Conservation (phyloP, 2,329 filamentous ascomycete genomes). For the Hypoxylon sp. region DNA sequence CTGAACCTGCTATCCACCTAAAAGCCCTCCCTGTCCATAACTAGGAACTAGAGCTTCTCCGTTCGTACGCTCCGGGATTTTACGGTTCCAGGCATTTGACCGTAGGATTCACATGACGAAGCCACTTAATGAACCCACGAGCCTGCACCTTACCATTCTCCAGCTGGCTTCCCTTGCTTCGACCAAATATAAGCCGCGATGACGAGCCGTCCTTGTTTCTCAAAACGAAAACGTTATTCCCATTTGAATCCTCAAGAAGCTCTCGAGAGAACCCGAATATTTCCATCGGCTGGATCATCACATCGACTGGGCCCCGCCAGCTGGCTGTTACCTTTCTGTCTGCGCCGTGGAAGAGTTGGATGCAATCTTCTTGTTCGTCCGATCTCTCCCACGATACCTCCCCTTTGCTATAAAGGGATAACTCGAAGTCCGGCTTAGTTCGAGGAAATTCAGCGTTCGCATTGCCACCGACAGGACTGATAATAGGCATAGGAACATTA, state of each 20-base stretch:
- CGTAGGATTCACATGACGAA: conserved; percentile 39
- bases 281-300: conserved; percentile 43
- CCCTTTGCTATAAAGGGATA: conserved; percentile 44
- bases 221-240: conserved; percentile 38
- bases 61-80: background rate
- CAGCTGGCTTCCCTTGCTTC: conserved; percentile 39
- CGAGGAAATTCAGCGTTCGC: background rate
- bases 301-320: conserved; percentile 20
- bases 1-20: background rate
- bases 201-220: conserved; percentile 28
- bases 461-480: no score
- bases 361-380: conserved; percentile 23
- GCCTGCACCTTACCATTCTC: conserved; percentile 46
- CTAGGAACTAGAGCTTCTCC: background rate
- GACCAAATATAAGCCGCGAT: conserved; percentile 46
- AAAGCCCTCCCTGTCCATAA: background rate
- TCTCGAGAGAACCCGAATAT: conserved; percentile 40
- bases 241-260: conserved; percentile 31
- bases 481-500: background rate
- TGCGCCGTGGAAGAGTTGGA: conserved; percentile 43
- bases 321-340: conserved; percentile 37
- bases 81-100: conserved; percentile 37
- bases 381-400: conserved; percentile 41
- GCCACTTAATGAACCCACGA: conserved; percentile 48
- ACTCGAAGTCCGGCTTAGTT: conserved; percentile 39